phyloP scores from a whole-genome alignment of 352 stramenopile genomes.

The Lagenidium giganteum region DNA sequence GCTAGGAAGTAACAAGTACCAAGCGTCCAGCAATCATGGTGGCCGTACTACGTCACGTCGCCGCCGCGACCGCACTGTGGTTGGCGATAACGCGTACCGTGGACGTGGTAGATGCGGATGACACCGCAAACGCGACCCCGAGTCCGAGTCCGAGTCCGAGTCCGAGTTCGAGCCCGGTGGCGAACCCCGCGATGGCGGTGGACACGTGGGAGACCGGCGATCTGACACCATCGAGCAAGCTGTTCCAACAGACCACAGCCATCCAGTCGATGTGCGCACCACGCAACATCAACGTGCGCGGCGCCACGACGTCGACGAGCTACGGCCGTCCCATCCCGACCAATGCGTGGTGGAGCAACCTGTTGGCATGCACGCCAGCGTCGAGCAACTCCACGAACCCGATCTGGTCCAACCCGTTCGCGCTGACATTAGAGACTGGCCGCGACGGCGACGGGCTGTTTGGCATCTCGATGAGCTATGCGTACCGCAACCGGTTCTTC shows the following conservation, averaged over 20 bases:
- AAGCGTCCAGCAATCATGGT: too few species aligned
- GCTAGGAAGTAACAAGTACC: too few species aligned
- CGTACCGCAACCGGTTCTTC: conserved; percentile 67
- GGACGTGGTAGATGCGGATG: too few species aligned
- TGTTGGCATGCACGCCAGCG: conserved; percentile 50
- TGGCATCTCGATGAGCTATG: conserved; percentile 57
- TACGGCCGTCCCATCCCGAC: conserved; percentile 56
- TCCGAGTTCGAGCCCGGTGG: too few species aligned
- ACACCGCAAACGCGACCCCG: too few species aligned
- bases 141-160: too few species aligned
- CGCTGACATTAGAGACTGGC: conserved; percentile 40
- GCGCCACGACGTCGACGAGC: too few species aligned
- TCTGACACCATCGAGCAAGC: conserved; percentile 20
- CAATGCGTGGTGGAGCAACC: conserved; percentile 81
- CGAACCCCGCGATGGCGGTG: too few species aligned
- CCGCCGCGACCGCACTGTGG: too few species aligned
- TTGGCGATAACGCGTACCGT: too few species aligned
- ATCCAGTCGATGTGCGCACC: conserved; percentile 42
- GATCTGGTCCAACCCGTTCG: conserved; percentile 70
- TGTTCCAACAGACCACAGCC: conserved; percentile 32
- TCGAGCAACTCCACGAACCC: conserved; percentile 45
- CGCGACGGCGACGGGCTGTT: conserved; percentile 23
- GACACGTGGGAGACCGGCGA: conserved; percentile 47
- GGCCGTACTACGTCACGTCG: too few species aligned
- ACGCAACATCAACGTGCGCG: conserved; percentile 45